Evolutionary conservation across 768 basidiomycete genomes (phyloP), one percentile per base, ranked within the genome.

Genomic region (Trametes cinnabarina): DNA sequence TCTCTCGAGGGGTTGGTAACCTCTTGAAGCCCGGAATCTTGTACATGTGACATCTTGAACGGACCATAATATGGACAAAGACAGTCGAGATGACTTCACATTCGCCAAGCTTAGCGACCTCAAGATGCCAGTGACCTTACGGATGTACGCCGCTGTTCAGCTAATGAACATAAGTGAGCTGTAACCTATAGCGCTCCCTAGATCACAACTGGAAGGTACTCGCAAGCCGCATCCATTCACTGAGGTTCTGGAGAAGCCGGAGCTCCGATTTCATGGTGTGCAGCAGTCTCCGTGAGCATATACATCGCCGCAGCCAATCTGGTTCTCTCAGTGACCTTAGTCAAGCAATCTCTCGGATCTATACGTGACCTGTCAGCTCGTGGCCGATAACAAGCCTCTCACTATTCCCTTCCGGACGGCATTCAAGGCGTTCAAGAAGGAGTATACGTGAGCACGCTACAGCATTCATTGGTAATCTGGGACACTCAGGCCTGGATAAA

Each of bases 361-460:
- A 56, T 96, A 93, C 73, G 89, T 98, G 51, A 93, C 91, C 11
- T 89, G 92, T 69, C 92, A 96, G 69, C 85, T 99, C 15, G 80
- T 92, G 59, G 90, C 93, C 11, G 93, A 97, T 70, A 96, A 96
- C 71, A 93, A 94, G 67, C 92, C 92, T 0, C 77, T 96, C 41
- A 94, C 94, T 0, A 90, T 96, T 30, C 90, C 94, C 0, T 93
- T 91, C 71, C 85, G 92, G 37, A 98, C 96, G 1, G 85, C 90
- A 1, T 94, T 92, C 81, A 96, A 95, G 72, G 82, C 92, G 2
- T 97, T 97, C 79, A 92, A 90, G 75, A 85, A 82, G 57, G 82
- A 76, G 39, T 90, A 93, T 66, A 86, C 78, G 92, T 92, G 61
- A 58, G 86, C 49, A 39, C 39, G 23, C 12, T 19, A 10, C 3